These are phyloP conservation scores for Hygrocybe punicea DNA, from an alignment of 768 basidiomycete species.

Conservation along the genomic window DNA sequence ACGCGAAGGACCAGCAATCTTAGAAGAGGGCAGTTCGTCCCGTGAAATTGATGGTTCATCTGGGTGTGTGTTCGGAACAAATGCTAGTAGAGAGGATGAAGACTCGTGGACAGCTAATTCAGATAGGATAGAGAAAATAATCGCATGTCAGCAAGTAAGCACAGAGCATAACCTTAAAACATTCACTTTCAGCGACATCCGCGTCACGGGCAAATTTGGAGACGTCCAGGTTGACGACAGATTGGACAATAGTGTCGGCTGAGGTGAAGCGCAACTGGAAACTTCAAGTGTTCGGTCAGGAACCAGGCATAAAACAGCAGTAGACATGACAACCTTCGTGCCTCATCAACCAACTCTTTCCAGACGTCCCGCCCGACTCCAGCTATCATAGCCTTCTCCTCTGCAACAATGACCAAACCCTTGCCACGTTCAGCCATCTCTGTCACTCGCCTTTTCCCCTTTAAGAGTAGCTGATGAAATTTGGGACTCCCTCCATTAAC, in stretches of 20 bases:
- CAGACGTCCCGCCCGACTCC: conserved; percentile 56
- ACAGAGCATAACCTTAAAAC: conserved; percentile 3
- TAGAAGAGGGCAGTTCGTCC: conserved; percentile 13
- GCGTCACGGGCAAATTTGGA: conserved; percentile 34
- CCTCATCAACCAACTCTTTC: conserved; percentile 50
- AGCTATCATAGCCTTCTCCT: conserved; percentile 43
- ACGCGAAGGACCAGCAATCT: neutral
- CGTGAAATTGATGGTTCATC: conserved; percentile 48
- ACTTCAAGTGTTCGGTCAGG: conserved; percentile 12
- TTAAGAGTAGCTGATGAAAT: conserved; percentile 49
- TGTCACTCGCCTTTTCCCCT: conserved; percentile 43
- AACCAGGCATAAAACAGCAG: neutral
- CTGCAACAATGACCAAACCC: conserved; percentile 51
- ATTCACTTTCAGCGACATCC: conserved; percentile 13
- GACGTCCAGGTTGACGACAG: conserved; percentile 40
- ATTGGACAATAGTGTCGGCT: conserved; percentile 50
- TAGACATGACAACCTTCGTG: conserved; percentile 42
- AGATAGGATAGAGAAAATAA: too few relatives aligned
- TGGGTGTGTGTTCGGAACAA: conserved; percentile 51
- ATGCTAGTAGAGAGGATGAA: conserved; percentile 44
- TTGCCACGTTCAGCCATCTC: conserved; percentile 44
- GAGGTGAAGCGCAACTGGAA: conserved; percentile 43
- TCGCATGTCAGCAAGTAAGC: neutral
- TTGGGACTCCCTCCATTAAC: conserved; percentile 47
- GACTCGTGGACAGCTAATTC: conserved; percentile 9